These are phyloP conservation scores for Debaryomyces sp. DNA, from an alignment of 1,139 yeast species.

Conservation along the genomic window DNA sequence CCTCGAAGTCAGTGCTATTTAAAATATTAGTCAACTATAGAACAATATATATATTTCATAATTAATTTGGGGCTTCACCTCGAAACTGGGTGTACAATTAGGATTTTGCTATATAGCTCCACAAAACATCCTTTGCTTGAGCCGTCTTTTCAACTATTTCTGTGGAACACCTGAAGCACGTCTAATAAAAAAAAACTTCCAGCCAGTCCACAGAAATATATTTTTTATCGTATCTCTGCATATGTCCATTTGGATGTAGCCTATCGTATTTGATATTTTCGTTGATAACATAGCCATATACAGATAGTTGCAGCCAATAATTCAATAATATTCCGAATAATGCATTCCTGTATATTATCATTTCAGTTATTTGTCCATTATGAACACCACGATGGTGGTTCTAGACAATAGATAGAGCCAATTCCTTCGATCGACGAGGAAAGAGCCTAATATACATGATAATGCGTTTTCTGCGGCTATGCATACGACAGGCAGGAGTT, in stretches of 20 bases:
- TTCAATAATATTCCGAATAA: neutral
- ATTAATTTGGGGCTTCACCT: neutral
- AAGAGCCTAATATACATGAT: neutral
- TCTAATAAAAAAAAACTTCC: neutral
- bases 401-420: neutral
- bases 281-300: constrained; percentile 1
- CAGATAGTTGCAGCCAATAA: constrained; percentile 3
- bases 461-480: neutral
- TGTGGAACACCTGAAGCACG: neutral
- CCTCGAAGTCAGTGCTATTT: neutral
- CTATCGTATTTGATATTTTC: neutral
- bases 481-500: neutral
- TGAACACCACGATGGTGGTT: neutral
- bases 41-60: neutral
- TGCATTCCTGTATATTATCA: constrained; percentile 1
- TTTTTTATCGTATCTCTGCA: neutral
- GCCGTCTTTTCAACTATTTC: neutral
- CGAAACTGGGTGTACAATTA: neutral
- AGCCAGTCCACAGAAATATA: neutral
- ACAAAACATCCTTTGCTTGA: neutral
- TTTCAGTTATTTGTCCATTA: neutral
- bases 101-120: neutral
- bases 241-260: neutral
- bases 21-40: neutral
- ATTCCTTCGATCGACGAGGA: neutral